Conservation (phyloP, 148 eudicot species). For the Diospyros lotus region DNA sequence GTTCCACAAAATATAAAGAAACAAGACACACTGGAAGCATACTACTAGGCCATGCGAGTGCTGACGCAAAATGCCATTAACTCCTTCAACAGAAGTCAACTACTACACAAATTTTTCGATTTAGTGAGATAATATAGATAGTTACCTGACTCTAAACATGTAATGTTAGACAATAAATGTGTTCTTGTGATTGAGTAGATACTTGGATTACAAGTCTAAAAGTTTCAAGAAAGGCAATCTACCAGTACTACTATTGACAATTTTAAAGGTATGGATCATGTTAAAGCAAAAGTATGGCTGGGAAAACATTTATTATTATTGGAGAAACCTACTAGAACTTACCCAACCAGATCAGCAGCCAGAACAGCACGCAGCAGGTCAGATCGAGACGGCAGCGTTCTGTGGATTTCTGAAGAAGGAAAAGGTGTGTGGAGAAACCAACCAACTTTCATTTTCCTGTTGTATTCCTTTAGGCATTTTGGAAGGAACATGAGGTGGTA, state of each 20-base stretch:
- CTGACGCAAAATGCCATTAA: neutral
- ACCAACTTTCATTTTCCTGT: conserved; percentile 82
- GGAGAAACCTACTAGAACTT: conserved; percentile 17
- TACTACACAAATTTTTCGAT: neutral
- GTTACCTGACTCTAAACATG: neutral
- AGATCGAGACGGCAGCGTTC: conserved; percentile 83
- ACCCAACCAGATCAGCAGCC: conserved; percentile 92
- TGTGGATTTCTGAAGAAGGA: conserved; percentile 93
- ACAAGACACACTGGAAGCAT: neutral
- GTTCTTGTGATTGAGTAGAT: neutral
- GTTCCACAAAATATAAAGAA: neutral
- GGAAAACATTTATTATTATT: neutral
- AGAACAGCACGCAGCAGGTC: conserved; percentile 76
- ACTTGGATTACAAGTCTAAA: neutral
- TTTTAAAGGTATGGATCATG: neutral
- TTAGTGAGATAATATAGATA: neutral
- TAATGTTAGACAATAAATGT: neutral
- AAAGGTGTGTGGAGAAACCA: conserved; percentile 98
- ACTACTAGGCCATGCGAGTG: neutral
- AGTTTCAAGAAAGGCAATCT: neutral
- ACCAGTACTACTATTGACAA: neutral
- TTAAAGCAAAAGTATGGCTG: neutral
- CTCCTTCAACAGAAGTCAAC: neutral
- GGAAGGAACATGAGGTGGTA: conserved; percentile 97
- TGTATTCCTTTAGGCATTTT: conserved; percentile 61